Evolutionary conservation across 2,329 filamentous ascomycete species (phyloP), one percentile per base, ranked within the genome.

Genomic region (Ambrosiella beaveri): DNA sequence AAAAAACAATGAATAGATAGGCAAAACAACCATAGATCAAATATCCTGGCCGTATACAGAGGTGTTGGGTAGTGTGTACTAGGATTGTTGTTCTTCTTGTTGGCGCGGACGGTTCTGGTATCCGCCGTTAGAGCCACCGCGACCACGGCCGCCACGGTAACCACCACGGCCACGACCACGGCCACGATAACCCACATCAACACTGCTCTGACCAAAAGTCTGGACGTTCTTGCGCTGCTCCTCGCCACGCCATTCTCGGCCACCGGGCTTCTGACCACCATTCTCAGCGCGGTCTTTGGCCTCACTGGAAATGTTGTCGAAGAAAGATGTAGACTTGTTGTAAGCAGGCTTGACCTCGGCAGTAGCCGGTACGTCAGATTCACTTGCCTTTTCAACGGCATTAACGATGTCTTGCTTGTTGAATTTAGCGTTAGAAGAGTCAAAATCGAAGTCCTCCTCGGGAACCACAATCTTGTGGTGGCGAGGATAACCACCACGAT

Each of bases 251-350:
- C 93, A 94, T 68, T 95, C 88, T 53, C 86, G 82, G 38, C 88
- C 89, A 59, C 85, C 84, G n/a, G 81, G 76, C 68, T 82, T 81
- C 62, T 81, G 78, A 3, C 77, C 78, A 47, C 75, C 75, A 44
- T 82, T 83, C 62, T 91, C 87, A 56, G 87, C 82, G 49, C 93
- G 82, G 63, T 98, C 93, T 69, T 86, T 94, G 62, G 87, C 79
- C 68, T 98, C 93, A 63, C 88, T 95, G 0, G 88, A 95, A 63
- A 98, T 96, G 70, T 98, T 96, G 71, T 98, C 93, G 67, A 98
- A 98, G 76, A 98, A 98, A 1, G 88, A 95, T 2, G 74, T 82
- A 4, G 83, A 78, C 71, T 89, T 95, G 74, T 96, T 91, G 73
- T 98, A 98, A 0, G 81, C 78, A 12, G 74, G 71, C 6, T 74